phyloP scores from a whole-genome alignment of 2,329 filamentous ascomycete genomes.

The Fusarium virguliforme region DNA sequence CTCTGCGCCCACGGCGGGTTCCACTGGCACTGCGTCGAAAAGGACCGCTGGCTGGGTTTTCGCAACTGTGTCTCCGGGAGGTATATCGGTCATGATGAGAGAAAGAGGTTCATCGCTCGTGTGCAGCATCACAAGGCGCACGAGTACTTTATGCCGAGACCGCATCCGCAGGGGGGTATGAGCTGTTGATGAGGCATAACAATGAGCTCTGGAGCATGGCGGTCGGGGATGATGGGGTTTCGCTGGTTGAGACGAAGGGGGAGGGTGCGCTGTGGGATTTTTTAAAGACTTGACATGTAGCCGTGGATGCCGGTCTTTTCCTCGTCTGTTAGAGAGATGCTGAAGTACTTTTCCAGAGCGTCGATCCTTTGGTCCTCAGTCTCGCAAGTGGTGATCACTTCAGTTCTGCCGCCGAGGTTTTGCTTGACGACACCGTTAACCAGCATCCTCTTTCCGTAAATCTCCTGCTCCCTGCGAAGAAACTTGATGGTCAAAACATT shows the following conservation, averaged over 20 bases:
- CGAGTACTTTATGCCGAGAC: conserved; percentile 54
- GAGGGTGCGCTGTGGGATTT: conserved; percentile 55
- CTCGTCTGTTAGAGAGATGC: conserved; percentile 60
- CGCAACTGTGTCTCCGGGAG: conserved; percentile 54
- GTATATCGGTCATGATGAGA: conserved; percentile 55
- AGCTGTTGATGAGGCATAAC: conserved; percentile 52
- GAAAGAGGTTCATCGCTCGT: conserved; percentile 43
- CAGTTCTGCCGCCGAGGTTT: conserved; percentile 44
- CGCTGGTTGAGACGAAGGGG: conserved; percentile 48
- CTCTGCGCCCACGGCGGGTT: conserved; percentile 43
- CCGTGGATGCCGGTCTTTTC: conserved; percentile 33
- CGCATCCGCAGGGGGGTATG: conserved; percentile 54
- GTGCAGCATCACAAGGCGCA: conserved; percentile 47
- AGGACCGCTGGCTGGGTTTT: conserved; percentile 59
- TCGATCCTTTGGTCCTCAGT: conserved; percentile 65
- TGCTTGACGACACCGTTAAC: conserved; percentile 45
- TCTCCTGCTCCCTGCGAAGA: conserved; percentile 57
- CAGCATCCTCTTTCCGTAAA: conserved; percentile 49
- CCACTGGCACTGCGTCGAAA: conserved; percentile 59
- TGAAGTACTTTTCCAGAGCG: conserved; percentile 66
- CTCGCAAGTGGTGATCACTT: conserved; percentile 51
- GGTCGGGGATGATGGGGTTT: conserved; percentile 39
- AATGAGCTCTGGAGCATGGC: conserved; percentile 53
- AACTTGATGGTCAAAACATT: conserved; percentile 69
- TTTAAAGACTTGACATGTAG: conserved; percentile 33